These are phyloP conservation scores for Leishmania guyanensis DNA, from an alignment of 208 protist species.

Conservation along the genomic window DNA sequence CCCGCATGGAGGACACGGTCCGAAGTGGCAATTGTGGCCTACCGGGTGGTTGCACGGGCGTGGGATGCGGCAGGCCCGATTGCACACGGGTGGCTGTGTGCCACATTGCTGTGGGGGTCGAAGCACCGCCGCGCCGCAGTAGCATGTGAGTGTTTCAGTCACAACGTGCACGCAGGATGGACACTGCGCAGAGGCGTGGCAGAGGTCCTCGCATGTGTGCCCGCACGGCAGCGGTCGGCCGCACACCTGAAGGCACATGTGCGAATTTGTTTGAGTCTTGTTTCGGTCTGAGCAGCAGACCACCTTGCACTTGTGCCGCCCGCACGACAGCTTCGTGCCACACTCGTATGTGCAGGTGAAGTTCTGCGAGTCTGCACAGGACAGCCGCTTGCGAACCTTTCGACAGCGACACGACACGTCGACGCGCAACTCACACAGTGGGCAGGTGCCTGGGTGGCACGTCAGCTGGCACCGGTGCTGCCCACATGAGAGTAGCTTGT, in stretches of 20 bases:
- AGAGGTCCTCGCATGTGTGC: conserved; percentile 71
- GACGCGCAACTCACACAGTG: conserved; percentile 42
- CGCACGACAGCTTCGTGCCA: conserved; percentile 70
- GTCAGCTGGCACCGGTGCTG: conserved; percentile 50
- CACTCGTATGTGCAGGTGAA: conserved; percentile 63
- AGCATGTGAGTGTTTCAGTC: conserved; percentile 55
- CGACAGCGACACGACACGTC: conserved; percentile 57
- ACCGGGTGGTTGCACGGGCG: conserved; percentile 52
- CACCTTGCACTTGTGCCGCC: conserved; percentile 65
- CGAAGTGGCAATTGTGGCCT: conserved; percentile 74
- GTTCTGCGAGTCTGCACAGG: conserved; percentile 42
- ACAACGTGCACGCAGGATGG: conserved; percentile 66
- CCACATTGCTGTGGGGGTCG: conserved; percentile 77
- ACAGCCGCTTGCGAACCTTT: conserved; percentile 47
- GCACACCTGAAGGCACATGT: conserved; percentile 57
- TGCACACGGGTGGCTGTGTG: conserved; percentile 59
- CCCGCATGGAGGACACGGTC: conserved; percentile 67
- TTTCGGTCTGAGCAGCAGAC: conserved; percentile 63
- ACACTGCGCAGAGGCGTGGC: conserved; percentile 61
- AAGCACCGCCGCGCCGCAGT: conserved; percentile 52
- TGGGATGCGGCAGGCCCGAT: conserved; percentile 39
- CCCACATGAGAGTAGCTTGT: conserved; percentile 62
- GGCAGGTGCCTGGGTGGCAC: conserved; percentile 62
- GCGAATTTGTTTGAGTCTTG: conserved; percentile 36
- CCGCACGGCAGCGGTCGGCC: conserved; percentile 70